Percentiles rank a stretch among this genome's conserved stretches.
Conservation (phyloP, 768 basidiomycete genomes). For the Pleurotus ostreatus region DNA sequence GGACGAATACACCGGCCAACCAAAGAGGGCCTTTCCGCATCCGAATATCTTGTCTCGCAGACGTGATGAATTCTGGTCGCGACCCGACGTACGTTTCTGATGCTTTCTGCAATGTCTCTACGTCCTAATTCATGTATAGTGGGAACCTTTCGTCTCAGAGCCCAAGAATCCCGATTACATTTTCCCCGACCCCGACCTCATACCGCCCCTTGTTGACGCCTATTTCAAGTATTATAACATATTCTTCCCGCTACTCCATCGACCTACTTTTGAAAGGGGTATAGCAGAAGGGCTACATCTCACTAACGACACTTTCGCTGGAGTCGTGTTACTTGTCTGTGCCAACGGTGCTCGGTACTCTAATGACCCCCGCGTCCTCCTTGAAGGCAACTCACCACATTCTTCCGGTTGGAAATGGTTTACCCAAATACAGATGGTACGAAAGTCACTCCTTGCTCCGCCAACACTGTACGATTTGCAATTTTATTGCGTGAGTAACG, state of each 20-base stretch:
- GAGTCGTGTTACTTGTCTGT: constrained; percentile 44
- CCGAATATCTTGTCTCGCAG: constrained; percentile 21
- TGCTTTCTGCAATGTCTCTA: background rate
- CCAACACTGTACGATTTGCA: constrained; percentile 74
- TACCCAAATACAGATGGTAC: constrained; percentile 59
- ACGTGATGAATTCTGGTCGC: constrained; percentile 48
- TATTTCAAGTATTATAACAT: constrained; percentile 60
- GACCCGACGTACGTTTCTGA: constrained; percentile 34
- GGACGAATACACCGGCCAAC: constrained; percentile 41
- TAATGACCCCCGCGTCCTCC: constrained; percentile 58
- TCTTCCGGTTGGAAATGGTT: constrained; percentile 65
- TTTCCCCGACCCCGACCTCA: constrained; percentile 55
- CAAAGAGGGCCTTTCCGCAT: constrained; percentile 18
- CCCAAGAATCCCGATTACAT: constrained; percentile 24
- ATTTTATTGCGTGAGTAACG: constrained; percentile 47
- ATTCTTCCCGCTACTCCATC: constrained; percentile 66
- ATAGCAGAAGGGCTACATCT: constrained; percentile 47
- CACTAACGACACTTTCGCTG: constrained; percentile 41
- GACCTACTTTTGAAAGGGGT: constrained; percentile 58
- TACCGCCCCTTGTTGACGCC: constrained; percentile 49
- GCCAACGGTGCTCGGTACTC: constrained; percentile 30
- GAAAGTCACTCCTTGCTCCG: constrained; percentile 52
- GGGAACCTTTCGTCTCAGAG: constrained; percentile 23
- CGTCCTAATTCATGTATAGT: constrained; percentile 18
- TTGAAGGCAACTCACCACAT: constrained; percentile 33